These are phyloP conservation scores for Helotiales sp. DNA, from an alignment of 2,329 filamentous ascomycete genomes.

Conservation along the genomic window DNA sequence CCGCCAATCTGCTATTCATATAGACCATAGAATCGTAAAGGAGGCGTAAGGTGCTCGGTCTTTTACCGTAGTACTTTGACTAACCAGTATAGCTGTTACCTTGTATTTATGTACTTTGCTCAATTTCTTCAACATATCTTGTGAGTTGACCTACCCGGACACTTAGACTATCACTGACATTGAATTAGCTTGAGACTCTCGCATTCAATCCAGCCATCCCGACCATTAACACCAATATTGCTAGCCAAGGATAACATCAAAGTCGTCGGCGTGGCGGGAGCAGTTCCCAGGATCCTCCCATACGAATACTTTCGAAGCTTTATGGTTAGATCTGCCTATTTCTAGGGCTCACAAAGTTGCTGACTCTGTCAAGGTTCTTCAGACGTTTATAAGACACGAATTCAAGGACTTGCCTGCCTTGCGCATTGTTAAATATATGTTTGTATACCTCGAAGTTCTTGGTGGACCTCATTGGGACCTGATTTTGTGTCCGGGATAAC, in stretches of 20 bases:
- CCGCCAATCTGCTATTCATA: no score
- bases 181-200: not conserved
- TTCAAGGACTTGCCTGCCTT: not conserved
- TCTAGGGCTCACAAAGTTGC: not conserved
- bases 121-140: constrained; percentile 2
- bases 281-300: constrained; percentile 1
- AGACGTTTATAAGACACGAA: constrained; percentile 4
- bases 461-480: not conserved
- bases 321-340: not conserved
- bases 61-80: not conserved
- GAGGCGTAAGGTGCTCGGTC: not conserved
- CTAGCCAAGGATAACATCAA: constrained; percentile 9
- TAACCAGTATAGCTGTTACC: not conserved
- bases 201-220: constrained; percentile 3
- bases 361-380: not conserved
- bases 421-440: not conserved
- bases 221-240: constrained; percentile 3
- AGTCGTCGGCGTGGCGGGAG: constrained; percentile 8
- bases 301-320: constrained; percentile 9
- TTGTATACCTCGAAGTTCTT: not conserved
- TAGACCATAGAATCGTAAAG: not conserved
- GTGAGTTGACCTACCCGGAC: not conserved
- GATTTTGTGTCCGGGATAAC: no score
- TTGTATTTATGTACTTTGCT: not conserved
- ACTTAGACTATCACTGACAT: not conserved